Conservation (phyloP, 2,329 filamentous ascomycete genomes). For the Pezicula carpinea region DNA sequence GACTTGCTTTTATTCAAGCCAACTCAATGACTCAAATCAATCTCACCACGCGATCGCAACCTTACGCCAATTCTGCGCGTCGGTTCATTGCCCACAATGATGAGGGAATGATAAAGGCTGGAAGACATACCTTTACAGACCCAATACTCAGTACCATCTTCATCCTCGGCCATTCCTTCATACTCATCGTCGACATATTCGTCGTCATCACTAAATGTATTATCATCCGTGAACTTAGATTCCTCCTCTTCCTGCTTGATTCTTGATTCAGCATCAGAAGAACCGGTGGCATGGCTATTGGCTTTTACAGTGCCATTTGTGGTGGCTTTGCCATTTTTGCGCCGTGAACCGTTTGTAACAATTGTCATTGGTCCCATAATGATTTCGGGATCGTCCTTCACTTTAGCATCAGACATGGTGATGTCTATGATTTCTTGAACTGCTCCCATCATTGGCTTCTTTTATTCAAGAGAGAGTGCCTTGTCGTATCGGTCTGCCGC, state of each 20-base stretch:
- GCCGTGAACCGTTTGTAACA: not conserved
- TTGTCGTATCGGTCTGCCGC: no score
- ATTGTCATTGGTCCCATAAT: not conserved
- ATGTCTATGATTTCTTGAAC: no score
- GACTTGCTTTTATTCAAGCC: no score
- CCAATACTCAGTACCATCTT: conserved; percentile 15
- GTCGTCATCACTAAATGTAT: conserved; percentile 11
- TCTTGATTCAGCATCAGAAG: conserved; percentile 3
- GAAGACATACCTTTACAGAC: conserved; percentile 21
- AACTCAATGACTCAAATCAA: no score
- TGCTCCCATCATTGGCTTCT: no score
- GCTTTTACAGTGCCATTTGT: not conserved
- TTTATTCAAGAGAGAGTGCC: no score
- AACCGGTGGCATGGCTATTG: not conserved
- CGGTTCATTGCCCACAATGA: conserved; percentile 3
- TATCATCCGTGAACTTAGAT: conserved; percentile 11
- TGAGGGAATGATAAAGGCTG: conserved; percentile 1
- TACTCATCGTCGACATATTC: conserved; percentile 18
- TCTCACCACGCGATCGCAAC: no score
- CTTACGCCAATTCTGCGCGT: no score
- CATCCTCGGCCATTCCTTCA: conserved; percentile 21
- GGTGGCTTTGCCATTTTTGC: not conserved
- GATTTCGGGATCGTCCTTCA: not conserved
- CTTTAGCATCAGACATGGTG: not conserved
- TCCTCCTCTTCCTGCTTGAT: conserved; percentile 6